Percentiles rank a stretch among this genome's conserved stretches.
phyloP scores from a whole-genome alignment of 768 basidiomycete species.

The Tricholoma sp. region DNA sequence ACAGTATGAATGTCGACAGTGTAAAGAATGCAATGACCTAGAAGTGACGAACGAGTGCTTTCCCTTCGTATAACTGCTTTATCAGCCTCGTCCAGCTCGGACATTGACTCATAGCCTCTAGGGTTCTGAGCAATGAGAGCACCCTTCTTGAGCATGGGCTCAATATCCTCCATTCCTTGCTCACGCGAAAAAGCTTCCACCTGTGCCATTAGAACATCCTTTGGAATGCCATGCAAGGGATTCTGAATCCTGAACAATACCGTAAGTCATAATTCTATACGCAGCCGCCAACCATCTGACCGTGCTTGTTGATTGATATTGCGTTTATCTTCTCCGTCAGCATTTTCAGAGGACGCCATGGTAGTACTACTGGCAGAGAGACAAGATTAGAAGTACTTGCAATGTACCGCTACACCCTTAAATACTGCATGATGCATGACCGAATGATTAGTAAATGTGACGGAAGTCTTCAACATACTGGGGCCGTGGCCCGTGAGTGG shows the following conservation, averaged over 20 bases:
- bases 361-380: too few relatives aligned
- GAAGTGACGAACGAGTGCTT: slow-evolving; percentile 32
- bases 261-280: not conserved
- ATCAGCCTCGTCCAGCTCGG: slow-evolving; percentile 33
- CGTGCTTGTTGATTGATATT: slow-evolving; percentile 39
- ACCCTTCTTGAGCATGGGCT: slow-evolving; percentile 54
- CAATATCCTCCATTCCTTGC: slow-evolving; percentile 39
- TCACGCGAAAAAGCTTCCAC: slow-evolving; percentile 58
- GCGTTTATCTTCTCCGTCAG: slow-evolving; percentile 16
- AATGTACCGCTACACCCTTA: too few relatives aligned
- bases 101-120: slow-evolving; percentile 35
- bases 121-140: slow-evolving; percentile 74
- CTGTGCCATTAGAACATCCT: slow-evolving; percentile 52
- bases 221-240: slow-evolving; percentile 50
- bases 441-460: too few relatives aligned
- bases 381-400: too few relatives aligned
- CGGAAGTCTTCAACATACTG: too few relatives aligned
- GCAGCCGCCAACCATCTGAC: slow-evolving; percentile 16
- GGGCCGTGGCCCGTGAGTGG: too few relatives aligned
- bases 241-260: slow-evolving; percentile 33
- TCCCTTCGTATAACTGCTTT: slow-evolving; percentile 38
- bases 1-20: not conserved
- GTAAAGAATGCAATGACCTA: not conserved
- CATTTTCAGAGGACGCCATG: too few relatives aligned
- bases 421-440: too few relatives aligned